Percentiles rank a stretch among this genome's conserved stretches.
These are phyloP conservation scores for Aspergillus kassunensis DNA, from an alignment of 495 filamentous ascomycete genomes.

Conservation along the genomic window DNA sequence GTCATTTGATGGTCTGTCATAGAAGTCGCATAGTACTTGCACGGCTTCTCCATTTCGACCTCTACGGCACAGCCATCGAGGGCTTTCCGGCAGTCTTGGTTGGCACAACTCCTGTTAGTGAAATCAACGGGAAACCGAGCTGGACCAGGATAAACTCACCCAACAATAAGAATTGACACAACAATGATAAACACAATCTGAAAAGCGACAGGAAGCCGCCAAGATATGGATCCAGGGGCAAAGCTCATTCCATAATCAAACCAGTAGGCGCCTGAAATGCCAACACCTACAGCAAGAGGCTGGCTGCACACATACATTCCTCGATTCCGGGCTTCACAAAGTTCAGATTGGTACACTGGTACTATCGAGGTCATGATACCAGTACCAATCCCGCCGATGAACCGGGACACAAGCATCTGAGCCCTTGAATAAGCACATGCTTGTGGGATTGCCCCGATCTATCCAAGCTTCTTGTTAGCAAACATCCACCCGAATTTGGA, in stretches of 20 bases:
- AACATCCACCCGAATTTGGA: not conserved
- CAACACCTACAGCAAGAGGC: slow-evolving; percentile 38
- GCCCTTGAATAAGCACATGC: slow-evolving; percentile 36
- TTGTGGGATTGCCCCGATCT: slow-evolving; percentile 45
- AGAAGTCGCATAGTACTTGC: slow-evolving; percentile 47
- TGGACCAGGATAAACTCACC: too few species aligned
- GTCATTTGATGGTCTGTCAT: slow-evolving; percentile 35
- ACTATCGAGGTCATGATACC: slow-evolving; percentile 16
- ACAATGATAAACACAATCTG: slow-evolving; percentile 39
- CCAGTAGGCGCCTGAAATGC: slow-evolving; percentile 42
- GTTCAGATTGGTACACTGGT: slow-evolving; percentile 44
- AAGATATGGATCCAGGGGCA: slow-evolving; percentile 31
- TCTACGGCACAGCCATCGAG: slow-evolving; percentile 42
- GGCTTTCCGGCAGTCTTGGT: slow-evolving; percentile 39
- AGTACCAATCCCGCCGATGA: slow-evolving; percentile 36
- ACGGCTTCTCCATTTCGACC: slow-evolving; percentile 41
- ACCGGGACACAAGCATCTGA: slow-evolving; percentile 45
- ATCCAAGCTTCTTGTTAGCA: not conserved
- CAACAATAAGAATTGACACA: slow-evolving; percentile 31
- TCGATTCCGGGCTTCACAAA: slow-evolving; percentile 37
- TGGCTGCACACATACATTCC: slow-evolving; percentile 44
- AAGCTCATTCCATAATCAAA: slow-evolving; percentile 44
- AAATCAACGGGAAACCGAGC: too few species aligned
- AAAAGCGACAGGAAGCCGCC: slow-evolving; percentile 44
- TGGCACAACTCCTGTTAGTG: not conserved